phyloP scores from a whole-genome alignment of 1,139 yeast species.

The Zygoascus meyerae region DNA sequence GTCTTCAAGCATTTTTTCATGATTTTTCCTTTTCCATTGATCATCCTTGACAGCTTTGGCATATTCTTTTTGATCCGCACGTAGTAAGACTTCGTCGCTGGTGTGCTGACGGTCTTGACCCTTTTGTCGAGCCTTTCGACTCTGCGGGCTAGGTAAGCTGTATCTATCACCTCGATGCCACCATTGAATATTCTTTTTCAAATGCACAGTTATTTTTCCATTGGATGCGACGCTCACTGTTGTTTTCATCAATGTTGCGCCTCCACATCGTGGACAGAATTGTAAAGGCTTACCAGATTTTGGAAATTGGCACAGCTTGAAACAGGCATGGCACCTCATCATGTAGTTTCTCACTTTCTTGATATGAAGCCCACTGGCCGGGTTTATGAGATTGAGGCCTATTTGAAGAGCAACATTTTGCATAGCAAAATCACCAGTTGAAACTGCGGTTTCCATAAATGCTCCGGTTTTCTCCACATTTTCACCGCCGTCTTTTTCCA shows the following conservation, averaged over 20 bases:
- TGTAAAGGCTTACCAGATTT: constrained; percentile 72
- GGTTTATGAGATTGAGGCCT: constrained; percentile 80
- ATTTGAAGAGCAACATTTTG: constrained; percentile 92
- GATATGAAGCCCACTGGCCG: constrained; percentile 79
- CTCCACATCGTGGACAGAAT: constrained; percentile 96
- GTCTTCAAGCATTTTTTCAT: constrained; percentile 76
- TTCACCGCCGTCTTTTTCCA: constrained; percentile 57
- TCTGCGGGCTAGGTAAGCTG: constrained; percentile 53
- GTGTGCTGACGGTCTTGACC: constrained; percentile 9
- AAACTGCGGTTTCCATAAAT: constrained; percentile 62
- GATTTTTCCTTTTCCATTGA: constrained; percentile 79
- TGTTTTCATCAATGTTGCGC: constrained; percentile 81
- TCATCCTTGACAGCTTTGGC: constrained; percentile 81
- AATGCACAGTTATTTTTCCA: constrained; percentile 83
- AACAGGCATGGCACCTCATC: constrained; percentile 97
- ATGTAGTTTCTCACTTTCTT: constrained; percentile 82
- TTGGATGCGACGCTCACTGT: constrained; percentile 79
- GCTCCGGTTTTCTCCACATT: constrained; percentile 16
- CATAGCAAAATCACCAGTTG: constrained; percentile 96
- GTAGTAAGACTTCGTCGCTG: constrained; percentile 41
- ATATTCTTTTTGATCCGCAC: constrained; percentile 95
- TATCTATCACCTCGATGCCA: constrained; percentile 78
- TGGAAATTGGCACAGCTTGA: constrained; percentile 70
- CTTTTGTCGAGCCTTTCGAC: constrained; percentile 32
- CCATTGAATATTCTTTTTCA: constrained; percentile 93